Percentiles rank a stretch among this genome's conserved stretches.
Evolutionary conservation across 139 green algal genomes (phyloP).

Genomic region (Chloropicon primus): DNA sequence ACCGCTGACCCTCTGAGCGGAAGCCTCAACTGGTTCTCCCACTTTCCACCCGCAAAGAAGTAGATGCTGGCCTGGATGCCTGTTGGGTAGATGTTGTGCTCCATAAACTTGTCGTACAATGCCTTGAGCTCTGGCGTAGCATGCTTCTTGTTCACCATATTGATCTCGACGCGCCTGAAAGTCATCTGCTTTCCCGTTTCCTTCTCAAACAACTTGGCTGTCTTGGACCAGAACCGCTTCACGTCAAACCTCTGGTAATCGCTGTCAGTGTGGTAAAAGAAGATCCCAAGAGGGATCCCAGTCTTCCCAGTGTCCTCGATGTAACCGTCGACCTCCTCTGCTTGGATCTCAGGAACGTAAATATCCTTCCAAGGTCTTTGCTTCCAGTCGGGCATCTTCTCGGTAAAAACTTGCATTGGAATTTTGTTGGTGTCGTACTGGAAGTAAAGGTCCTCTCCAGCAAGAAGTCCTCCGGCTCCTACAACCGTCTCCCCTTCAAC

Average conservation of each 20-base stretch:
- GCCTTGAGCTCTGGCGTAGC: too few relatives aligned
- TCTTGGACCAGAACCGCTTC: background rate
- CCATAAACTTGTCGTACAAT: background rate
- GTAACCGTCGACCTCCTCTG: background rate
- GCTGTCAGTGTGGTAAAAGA: background rate
- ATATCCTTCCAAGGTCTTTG: background rate
- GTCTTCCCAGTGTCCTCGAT: background rate
- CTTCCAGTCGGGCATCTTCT: background rate
- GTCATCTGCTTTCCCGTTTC: background rate
- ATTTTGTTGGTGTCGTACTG: background rate
- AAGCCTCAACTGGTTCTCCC: background rate
- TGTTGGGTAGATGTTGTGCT: background rate
- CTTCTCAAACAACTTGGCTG: background rate
- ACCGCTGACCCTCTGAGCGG: background rate
- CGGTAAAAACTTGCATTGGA: background rate
- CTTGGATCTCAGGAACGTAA: background rate
- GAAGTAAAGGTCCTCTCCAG: background rate
- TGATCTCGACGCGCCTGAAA: too few relatives aligned
- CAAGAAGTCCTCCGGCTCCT: background rate
- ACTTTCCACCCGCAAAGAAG: background rate
- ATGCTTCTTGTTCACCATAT: too few relatives aligned
- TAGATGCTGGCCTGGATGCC: background rate
- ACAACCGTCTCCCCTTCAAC: background rate
- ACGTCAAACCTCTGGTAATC: background rate
- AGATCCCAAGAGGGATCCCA: background rate